These are phyloP conservation scores for Polygonum aviculare DNA, from an alignment of 148 eudicot species.

Conservation along the genomic window DNA sequence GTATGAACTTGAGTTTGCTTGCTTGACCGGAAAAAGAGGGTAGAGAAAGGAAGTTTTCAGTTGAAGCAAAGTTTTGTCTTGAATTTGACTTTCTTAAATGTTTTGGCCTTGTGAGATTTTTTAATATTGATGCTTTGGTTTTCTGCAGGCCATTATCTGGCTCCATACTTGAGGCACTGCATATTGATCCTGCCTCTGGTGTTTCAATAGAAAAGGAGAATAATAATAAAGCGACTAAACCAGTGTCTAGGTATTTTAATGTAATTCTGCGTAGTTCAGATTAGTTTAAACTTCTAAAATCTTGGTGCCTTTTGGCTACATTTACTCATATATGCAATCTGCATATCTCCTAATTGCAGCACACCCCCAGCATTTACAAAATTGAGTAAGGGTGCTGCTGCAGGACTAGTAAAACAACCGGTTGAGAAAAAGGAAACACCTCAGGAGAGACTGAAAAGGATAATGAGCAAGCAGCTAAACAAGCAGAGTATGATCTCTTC, in stretches of 20 bases:
- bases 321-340: slow-evolving; percentile 9
- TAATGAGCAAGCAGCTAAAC: slow-evolving; percentile 66
- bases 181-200: slow-evolving; percentile 95
- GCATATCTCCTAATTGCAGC: slow-evolving; percentile 17
- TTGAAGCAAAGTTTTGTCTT: slow-evolving; percentile 40
- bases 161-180: slow-evolving; percentile 88
- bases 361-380: slow-evolving; percentile 34
- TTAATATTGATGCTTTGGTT: slow-evolving; percentile 32
- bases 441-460: slow-evolving; percentile 45
- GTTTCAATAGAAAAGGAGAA: slow-evolving; percentile 77
- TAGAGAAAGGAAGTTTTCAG: slow-evolving; percentile 42
- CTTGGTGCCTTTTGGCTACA: slow-evolving; percentile 4
- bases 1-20: slow-evolving; percentile 31
- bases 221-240: slow-evolving; percentile 46
- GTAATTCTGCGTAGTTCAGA: neutral
- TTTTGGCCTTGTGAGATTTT: slow-evolving; percentile 16
- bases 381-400: slow-evolving; percentile 29
- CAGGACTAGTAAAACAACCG: slow-evolving; percentile 20
- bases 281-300: neutral
- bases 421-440: slow-evolving; percentile 46
- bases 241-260: slow-evolving; percentile 45
- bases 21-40: slow-evolving; percentile 34
- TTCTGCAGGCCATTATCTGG: slow-evolving; percentile 81
- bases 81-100: slow-evolving; percentile 29
- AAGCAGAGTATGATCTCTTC: slow-evolving; percentile 61